A percentile compares a stretch with the other conserved stretches of the same genome.
Evolutionary conservation across 2,329 filamentous ascomycete genomes (phyloP).

Genomic region (Hypoxylon sp.): DNA sequence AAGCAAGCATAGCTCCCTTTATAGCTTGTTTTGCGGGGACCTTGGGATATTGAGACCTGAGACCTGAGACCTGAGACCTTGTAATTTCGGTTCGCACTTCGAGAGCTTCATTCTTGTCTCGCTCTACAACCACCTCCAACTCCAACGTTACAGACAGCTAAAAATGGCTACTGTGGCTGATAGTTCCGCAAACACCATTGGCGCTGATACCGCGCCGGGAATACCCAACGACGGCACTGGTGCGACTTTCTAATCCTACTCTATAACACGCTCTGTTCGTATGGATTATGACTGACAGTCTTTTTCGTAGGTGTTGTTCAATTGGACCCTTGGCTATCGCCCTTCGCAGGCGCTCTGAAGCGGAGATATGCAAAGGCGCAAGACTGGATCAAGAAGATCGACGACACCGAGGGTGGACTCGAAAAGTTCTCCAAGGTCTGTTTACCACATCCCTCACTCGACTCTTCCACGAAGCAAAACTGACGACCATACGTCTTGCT

Average conservation of each 20-base stretch:
- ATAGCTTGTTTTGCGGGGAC: conserved; percentile 40
- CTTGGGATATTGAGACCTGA: conserved; percentile 4
- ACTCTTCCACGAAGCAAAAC: conserved; percentile 24
- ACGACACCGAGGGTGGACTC: conserved; percentile 86
- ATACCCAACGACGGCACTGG: conserved; percentile 78
- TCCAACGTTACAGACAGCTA: conserved; percentile 14
- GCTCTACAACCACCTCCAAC: conserved; percentile 16
- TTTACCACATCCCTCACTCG: conserved; percentile 23
- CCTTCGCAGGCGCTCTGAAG: conserved; percentile 82
- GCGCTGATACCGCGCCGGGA: conserved; percentile 48
- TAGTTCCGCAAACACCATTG: conserved; percentile 60
- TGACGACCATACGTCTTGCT: conserved; percentile 13
- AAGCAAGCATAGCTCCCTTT: conserved; percentile 24
- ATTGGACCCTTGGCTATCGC: conserved; percentile 89
- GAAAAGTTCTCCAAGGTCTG: conserved; percentile 88
- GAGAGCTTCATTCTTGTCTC: conserved; percentile 17
- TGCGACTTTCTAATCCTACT: conserved; percentile 53
- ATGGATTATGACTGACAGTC: conserved; percentile 34
- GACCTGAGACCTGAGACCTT: conserved; percentile 15
- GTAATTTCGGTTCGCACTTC: conserved; percentile 20
- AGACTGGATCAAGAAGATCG: conserved; percentile 86
- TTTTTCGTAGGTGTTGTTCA: conserved; percentile 77
- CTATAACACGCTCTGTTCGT: conserved; percentile 1
- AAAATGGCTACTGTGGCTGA: conserved; percentile 54
- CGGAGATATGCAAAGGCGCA: conserved; percentile 83